These are phyloP conservation scores for Paecilomyces variotii DNA, from an alignment of 2,329 filamentous ascomycete genomes.

Conservation along the genomic window DNA sequence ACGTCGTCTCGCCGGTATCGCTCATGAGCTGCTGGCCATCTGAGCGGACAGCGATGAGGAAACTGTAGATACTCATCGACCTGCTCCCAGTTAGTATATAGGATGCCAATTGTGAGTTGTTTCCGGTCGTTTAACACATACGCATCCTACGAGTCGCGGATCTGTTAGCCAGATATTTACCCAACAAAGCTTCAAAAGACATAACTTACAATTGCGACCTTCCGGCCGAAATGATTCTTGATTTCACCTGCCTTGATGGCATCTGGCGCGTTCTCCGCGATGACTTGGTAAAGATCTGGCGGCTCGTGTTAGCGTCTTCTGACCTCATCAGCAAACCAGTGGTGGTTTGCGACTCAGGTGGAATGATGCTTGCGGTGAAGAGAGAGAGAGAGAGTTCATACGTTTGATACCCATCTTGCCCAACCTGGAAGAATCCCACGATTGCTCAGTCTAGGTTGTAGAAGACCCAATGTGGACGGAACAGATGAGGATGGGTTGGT, in stretches of 20 bases:
- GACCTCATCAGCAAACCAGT: background rate
- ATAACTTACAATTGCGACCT: conserved; percentile 81
- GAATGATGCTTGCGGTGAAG: background rate
- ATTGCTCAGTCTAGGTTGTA: background rate
- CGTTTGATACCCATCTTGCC: conserved; percentile 45
- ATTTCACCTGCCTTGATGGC: conserved; percentile 95
- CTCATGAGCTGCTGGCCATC: conserved; percentile 94
- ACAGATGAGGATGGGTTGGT: background rate
- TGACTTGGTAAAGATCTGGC: conserved; percentile 64
- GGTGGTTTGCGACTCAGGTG: background rate
- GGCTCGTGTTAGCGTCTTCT: background rate
- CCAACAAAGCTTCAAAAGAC: background rate
- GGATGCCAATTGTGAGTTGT: background rate
- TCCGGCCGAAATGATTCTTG: conserved; percentile 97
- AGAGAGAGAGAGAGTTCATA: conserved; percentile 19
- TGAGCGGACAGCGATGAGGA: conserved; percentile 93
- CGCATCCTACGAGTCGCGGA: conserved; percentile 45
- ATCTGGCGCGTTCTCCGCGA: conserved; percentile 89
- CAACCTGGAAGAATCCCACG: background rate
- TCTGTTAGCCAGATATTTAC: conserved; percentile 5
- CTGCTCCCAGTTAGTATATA: conserved; percentile 34
- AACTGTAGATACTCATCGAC: conserved; percentile 99
- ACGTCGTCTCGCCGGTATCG: conserved; percentile 92
- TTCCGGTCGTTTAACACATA: conserved; percentile 23
- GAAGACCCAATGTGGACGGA: background rate